phyloP scores from a whole-genome alignment of 768 basidiomycete species.

The Lepiota venenata region DNA sequence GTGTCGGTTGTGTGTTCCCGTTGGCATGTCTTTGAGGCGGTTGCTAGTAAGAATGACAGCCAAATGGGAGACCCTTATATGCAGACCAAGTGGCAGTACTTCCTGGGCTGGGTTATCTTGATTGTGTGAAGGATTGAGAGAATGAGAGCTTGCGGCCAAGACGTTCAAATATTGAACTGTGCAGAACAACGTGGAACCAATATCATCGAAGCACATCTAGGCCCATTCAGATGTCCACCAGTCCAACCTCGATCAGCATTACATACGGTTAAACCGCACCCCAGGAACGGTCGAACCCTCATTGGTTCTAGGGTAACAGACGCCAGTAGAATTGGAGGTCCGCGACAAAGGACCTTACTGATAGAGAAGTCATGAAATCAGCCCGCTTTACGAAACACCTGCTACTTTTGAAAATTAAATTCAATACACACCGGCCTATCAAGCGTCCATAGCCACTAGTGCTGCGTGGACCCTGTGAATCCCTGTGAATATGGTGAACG shows the following conservation, averaged over 20 bases:
- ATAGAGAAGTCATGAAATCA: background rate
- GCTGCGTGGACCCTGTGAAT: conserved; percentile 2
- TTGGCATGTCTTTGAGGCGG: conserved; percentile 1
- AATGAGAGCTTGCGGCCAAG: conserved; percentile 1
- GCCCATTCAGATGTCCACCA: conserved; percentile 8
- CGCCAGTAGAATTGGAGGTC: conserved; percentile 12
- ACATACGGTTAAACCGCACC: conserved; percentile 9
- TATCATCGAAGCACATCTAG: conserved; percentile 9
- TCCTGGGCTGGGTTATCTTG: background rate
- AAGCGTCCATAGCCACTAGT: conserved; percentile 1
- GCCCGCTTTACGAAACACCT: conserved; percentile 1
- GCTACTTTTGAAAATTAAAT: conserved; percentile 7
- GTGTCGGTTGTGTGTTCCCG: background rate
- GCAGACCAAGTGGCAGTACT: background rate
- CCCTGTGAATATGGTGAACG: background rate
- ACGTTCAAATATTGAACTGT: conserved; percentile 9
- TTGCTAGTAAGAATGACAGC: background rate
- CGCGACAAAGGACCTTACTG: background rate
- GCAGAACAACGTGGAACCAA: conserved; percentile 13
- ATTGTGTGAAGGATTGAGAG: conserved; percentile 6
- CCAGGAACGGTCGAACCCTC: conserved; percentile 1
- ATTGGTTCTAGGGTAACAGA: conserved; percentile 9
- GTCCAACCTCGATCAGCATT: conserved; percentile 8
- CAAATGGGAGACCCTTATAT: background rate
- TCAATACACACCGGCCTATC: background rate